A percentile compares a stretch with the other conserved stretches of the same genome.
Evolutionary conservation across 768 basidiomycete genomes (phyloP).

Genomic region (Hypholoma fasciculare): DNA sequence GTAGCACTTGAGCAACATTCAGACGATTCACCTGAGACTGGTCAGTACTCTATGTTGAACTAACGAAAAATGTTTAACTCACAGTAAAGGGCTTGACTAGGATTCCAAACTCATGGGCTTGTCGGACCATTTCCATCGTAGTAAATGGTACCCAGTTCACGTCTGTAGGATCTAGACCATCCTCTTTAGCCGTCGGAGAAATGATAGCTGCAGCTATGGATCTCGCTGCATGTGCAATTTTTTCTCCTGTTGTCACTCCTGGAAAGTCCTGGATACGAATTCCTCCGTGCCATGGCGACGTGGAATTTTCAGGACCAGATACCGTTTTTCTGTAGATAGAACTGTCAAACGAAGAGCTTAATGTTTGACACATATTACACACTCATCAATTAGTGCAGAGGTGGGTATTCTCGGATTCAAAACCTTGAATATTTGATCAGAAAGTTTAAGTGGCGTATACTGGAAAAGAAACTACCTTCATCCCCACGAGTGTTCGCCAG

Average conservation of each 20-base stretch:
- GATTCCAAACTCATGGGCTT: slow-evolving; percentile 64
- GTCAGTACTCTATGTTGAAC: background rate
- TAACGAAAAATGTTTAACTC: slow-evolving; percentile 18
- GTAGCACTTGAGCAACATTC: slow-evolving; percentile 59
- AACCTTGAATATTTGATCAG: slow-evolving; percentile 30
- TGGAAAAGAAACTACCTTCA: slow-evolving; percentile 51
- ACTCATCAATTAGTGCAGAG: slow-evolving; percentile 70
- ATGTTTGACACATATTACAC: slow-evolving; percentile 20
- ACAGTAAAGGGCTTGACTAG: slow-evolving; percentile 77
- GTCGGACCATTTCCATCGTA: slow-evolving; percentile 66
- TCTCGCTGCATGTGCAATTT: slow-evolving; percentile 69
- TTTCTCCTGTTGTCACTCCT: slow-evolving; percentile 55
- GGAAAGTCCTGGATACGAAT: slow-evolving; percentile 62
- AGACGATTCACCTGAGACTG: slow-evolving; percentile 55
- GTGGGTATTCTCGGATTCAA: slow-evolving; percentile 56
- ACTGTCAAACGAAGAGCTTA: background rate
- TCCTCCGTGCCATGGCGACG: slow-evolving; percentile 72
- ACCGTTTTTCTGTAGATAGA: slow-evolving; percentile 34
- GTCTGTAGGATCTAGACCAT: slow-evolving; percentile 42
- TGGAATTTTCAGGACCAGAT: slow-evolving; percentile 37
- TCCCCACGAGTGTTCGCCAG: slow-evolving; percentile 72
- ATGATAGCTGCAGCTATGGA: slow-evolving; percentile 64
- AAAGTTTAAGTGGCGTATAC: background rate
- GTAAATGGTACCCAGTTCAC: slow-evolving; percentile 56
- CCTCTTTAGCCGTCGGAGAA: slow-evolving; percentile 54